Conservation (phyloP, 1,139 yeast genomes). For the Sugiyamaella paludigena region DNA sequence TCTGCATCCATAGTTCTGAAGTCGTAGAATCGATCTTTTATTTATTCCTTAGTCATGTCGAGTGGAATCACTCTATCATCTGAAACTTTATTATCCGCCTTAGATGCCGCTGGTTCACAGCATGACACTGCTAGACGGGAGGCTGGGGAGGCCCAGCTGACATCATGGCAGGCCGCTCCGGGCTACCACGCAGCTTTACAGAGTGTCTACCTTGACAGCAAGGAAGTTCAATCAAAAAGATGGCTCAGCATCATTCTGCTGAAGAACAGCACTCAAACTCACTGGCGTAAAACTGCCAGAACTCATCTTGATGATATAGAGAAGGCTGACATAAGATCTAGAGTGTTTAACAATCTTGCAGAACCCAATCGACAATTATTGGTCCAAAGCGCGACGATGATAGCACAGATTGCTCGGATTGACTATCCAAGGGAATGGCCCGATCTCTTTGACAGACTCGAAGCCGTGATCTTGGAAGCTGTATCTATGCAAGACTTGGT, state of each 20-base stretch:
- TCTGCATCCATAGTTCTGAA: too few relatives aligned
- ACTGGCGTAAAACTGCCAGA: conserved; percentile 70
- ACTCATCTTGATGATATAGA: conserved; percentile 64
- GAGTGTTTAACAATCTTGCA: conserved; percentile 57
- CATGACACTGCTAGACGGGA: conserved; percentile 49
- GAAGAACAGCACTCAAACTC: conserved; percentile 80
- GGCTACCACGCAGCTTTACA: conserved; percentile 63
- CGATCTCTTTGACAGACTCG: conserved; percentile 62
- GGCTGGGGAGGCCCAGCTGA: conserved; percentile 66
- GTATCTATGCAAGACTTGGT: conserved; percentile 45
- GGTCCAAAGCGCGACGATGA: conserved; percentile 80
- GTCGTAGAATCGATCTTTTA: too few relatives aligned
- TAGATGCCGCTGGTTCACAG: conserved; percentile 54
- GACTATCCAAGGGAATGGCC: conserved; percentile 94
- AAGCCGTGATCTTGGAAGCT: conserved; percentile 47
- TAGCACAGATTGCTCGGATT: conserved; percentile 71
- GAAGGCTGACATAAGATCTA: conserved; percentile 56
- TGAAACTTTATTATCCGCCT: conserved; percentile 32
- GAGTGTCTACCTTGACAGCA: conserved; percentile 55
- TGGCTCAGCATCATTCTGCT: conserved; percentile 87
- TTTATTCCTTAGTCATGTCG: conserved; percentile 1
- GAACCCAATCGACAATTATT: conserved; percentile 74
- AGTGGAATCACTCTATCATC: background rate
- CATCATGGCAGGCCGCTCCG: conserved; percentile 60
- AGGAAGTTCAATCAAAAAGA: conserved; percentile 60